Evolutionary conservation across 805 yeast genomes (phyloP), one percentile per base, ranked within the genome.

Genomic region (Nakazawaea holstii): DNA sequence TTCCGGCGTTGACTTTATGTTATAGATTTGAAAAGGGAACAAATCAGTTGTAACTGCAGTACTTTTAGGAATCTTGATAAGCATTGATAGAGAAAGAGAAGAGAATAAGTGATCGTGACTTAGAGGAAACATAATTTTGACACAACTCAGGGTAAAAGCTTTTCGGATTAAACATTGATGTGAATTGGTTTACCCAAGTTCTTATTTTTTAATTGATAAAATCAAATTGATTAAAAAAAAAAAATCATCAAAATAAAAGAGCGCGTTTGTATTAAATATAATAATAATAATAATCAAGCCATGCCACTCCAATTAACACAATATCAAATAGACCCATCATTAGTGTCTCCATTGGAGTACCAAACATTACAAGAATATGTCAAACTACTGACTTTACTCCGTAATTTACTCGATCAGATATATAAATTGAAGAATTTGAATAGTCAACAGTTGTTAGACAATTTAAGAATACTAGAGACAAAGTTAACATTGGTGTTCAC

Each of bases 401-500:
- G 57, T 36, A 52, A 58, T 14, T 59, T 72, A 14, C 50, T 72
- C 13, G 50, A 51, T 4, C 74, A 70, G 48, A 60, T 72, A 33
- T 54, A 55, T 27, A 58, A 56, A 37, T 55, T 71, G 44, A 46
- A 40, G 32, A 47, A 46, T 17, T 52, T 62, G 39, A 41, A 61
- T 10, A 67, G 70, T 5, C 64, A 62, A 45, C 59, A 60, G 20
- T 54, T 72, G 37, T 52, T 67, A 27, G 67, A 64, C 20, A 70
- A 69, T 52, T 55, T 72, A 49, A 57, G 75, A 27, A 61, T 58
- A 37, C 57, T 73, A 43, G 78, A 73, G 55, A 63, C 66, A 53
- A 70, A 70, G 44, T 55, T 71, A 20, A 73, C 72, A 2, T 58
- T 73, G 49, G 70, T 73, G n/a, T 66, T 69, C 51, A 70, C 75